These are phyloP conservation scores for Sarocladium oryzae DNA, from an alignment of 2,329 filamentous ascomycete genomes.

Conservation along the genomic window DNA sequence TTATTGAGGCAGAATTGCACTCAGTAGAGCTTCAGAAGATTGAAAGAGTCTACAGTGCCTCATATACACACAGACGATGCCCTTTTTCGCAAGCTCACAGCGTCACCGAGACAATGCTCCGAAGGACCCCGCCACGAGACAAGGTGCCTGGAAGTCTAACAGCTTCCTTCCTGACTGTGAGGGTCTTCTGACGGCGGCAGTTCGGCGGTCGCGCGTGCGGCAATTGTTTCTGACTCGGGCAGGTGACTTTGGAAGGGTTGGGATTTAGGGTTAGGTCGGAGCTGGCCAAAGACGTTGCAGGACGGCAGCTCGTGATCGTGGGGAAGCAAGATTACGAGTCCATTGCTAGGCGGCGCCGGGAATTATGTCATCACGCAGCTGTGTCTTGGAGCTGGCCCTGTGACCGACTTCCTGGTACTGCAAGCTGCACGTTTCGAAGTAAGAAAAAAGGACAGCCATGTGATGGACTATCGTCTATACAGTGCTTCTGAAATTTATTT, in stretches of 20 bases:
- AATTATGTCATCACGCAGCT: slow-evolving; percentile 7
- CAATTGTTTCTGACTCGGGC: background rate
- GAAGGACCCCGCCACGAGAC: background rate
- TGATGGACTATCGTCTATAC: no score
- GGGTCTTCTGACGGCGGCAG: slow-evolving; percentile 7
- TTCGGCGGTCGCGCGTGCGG: slow-evolving; percentile 1
- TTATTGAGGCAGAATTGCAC: background rate
- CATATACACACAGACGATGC: background rate
- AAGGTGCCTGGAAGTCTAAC: background rate
- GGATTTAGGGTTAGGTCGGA: background rate
- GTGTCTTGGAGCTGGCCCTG: slow-evolving; percentile 1
- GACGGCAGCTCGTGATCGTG: slow-evolving; percentile 11
- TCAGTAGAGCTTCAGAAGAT: background rate
- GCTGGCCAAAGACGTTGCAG: slow-evolving; percentile 9
- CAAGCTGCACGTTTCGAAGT: background rate
- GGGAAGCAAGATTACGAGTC: slow-evolving; percentile 5
- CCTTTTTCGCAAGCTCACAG: background rate
- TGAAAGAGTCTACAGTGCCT: background rate
- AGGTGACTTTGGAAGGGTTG: background rate
- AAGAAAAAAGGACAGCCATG: no score
- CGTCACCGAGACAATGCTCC: background rate
- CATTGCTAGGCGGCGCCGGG: background rate
- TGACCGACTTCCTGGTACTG: background rate
- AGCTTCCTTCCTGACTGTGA: background rate
- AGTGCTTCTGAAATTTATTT: no score